phyloP scores from a whole-genome alignment of 2,329 filamentous ascomycete genomes.

The Boeremia lycopersici region DNA sequence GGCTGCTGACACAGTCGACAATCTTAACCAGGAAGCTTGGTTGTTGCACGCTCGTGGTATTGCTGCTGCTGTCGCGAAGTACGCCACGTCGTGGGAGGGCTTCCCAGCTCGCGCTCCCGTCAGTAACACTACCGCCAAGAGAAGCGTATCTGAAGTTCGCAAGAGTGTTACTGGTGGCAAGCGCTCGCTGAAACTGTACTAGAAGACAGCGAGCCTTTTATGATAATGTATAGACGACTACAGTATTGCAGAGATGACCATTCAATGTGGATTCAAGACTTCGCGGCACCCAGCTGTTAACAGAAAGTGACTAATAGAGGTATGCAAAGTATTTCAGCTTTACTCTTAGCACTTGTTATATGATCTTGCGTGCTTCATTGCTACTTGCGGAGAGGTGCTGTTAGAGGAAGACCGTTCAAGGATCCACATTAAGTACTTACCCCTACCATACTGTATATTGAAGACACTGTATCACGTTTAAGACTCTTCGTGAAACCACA shows the following conservation, averaged over 20 bases:
- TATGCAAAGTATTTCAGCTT: too few relatives aligned
- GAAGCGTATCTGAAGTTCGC: constrained; percentile 18
- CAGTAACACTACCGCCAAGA: constrained; percentile 25
- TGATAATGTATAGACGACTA: constrained; percentile 8
- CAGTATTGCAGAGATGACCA: background rate
- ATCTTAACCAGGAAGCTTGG: constrained; percentile 43
- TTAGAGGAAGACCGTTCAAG: too few relatives aligned
- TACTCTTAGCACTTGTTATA: too few relatives aligned
- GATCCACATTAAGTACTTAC: too few relatives aligned
- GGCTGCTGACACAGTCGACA: constrained; percentile 44
- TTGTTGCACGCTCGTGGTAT: constrained; percentile 41
- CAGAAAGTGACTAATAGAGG: too few relatives aligned
- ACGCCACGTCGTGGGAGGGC: constrained; percentile 33
- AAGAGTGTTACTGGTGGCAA: constrained; percentile 12
- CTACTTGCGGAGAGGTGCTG: too few relatives aligned
- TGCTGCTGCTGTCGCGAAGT: constrained; percentile 43
- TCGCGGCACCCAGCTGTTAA: too few relatives aligned
- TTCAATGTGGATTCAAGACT: too few relatives aligned
- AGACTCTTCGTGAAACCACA: background rate
- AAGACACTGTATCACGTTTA: background rate
- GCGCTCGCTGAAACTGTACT: constrained; percentile 14
- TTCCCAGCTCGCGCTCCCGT: constrained; percentile 33
- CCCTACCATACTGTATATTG: too few relatives aligned
- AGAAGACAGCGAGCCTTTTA: background rate
- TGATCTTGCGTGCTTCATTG: too few relatives aligned